These are phyloP conservation scores for Claviceps quebecensis DNA, from an alignment of 2,329 filamentous ascomycete genomes.

Conservation along the genomic window DNA sequence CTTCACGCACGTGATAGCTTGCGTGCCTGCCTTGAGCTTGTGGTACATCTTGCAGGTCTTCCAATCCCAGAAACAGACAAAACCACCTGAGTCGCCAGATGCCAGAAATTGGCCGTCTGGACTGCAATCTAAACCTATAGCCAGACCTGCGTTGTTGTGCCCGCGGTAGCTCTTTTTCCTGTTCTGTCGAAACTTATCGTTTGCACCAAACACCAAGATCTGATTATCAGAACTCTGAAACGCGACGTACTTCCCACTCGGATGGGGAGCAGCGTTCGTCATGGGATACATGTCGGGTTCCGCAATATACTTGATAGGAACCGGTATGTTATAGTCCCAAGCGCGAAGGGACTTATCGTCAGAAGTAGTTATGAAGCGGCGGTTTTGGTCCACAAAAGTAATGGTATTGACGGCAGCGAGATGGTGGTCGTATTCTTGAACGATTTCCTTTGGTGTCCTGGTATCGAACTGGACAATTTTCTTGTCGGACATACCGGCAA, in stretches of 20 bases:
- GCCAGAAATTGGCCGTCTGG: slow-evolving; percentile 87
- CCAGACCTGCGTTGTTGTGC: slow-evolving; percentile 90
- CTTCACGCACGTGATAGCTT: slow-evolving; percentile 70
- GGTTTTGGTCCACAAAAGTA: slow-evolving; percentile 85
- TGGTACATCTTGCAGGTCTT: slow-evolving; percentile 99
- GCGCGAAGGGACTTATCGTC: slow-evolving; percentile 93
- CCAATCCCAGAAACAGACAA: slow-evolving; percentile 96
- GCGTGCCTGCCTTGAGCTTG: slow-evolving; percentile 77
- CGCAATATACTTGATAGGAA: slow-evolving; percentile 95
- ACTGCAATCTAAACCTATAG: slow-evolving; percentile 75
- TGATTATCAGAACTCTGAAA: slow-evolving; percentile 94
- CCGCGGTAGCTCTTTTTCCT: slow-evolving; percentile 92
- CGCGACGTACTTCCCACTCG: slow-evolving; percentile 83
- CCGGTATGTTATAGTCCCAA: slow-evolving; percentile 97
- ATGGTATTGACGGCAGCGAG: slow-evolving; percentile 96
- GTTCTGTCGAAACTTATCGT: slow-evolving; percentile 93
- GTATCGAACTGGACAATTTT: slow-evolving; percentile 97
- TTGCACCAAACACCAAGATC: slow-evolving; percentile 87
- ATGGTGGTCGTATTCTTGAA: slow-evolving; percentile 98
- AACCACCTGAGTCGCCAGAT: slow-evolving; percentile 77
- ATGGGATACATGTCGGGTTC: slow-evolving; percentile 97
- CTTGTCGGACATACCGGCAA: slow-evolving; percentile 96
- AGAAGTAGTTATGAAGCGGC: slow-evolving; percentile 93
- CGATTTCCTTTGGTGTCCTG: slow-evolving; percentile 58
- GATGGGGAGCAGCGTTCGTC: slow-evolving; percentile 72